phyloP scores from a whole-genome alignment of 495 filamentous ascomycete genomes.

The Evansstolkia leycettana region DNA sequence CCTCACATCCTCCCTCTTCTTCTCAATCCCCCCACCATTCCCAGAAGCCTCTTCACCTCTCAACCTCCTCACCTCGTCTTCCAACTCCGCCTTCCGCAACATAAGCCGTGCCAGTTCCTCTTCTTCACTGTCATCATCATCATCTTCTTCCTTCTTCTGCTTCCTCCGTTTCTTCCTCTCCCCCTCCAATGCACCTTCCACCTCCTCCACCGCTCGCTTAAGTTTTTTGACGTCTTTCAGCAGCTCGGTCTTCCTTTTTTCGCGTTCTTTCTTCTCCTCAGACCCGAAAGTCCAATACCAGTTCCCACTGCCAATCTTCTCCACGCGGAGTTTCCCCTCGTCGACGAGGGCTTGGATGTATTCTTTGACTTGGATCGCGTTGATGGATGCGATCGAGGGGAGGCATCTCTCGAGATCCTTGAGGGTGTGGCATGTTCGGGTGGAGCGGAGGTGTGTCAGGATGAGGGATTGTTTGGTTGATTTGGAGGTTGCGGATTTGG shows the following conservation, averaged over 20 bases:
- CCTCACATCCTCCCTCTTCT: slow-evolving; percentile 36
- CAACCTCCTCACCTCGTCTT: slow-evolving; percentile 15
- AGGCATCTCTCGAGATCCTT: slow-evolving; percentile 65
- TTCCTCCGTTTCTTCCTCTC: slow-evolving; percentile 8
- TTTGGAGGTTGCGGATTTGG: slow-evolving; percentile 24
- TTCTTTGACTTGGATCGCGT: slow-evolving; percentile 58
- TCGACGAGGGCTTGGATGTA: slow-evolving; percentile 52
- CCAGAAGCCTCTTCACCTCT: slow-evolving; percentile 15
- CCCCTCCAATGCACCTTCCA: slow-evolving; percentile 11
- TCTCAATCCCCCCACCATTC: slow-evolving; percentile 37
- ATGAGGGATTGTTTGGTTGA: slow-evolving; percentile 50
- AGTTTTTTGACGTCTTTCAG: slow-evolving; percentile 43
- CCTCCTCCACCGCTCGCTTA: slow-evolving; percentile 13
- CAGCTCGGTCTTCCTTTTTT: slow-evolving; percentile 33
- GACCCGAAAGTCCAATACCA: slow-evolving; percentile 71
- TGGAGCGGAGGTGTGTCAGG: slow-evolving; percentile 49
- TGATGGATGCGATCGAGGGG: slow-evolving; percentile 54
- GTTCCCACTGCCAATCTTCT: slow-evolving; percentile 72
- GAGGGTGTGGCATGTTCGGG: slow-evolving; percentile 53
- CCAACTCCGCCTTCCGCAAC: slow-evolving; percentile 13
- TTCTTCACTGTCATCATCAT: slow-evolving; percentile 7
- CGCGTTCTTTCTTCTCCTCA: slow-evolving; percentile 45
- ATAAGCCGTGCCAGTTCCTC: slow-evolving; percentile 13
- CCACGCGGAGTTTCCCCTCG: slow-evolving; percentile 54
- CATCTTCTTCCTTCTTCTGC: slow-evolving; percentile 6